A percentile compares a stretch with the other conserved stretches of the same genome.
phyloP scores from a whole-genome alignment of 78 protist genomes.

The Dictyostelium capitatum region DNA sequence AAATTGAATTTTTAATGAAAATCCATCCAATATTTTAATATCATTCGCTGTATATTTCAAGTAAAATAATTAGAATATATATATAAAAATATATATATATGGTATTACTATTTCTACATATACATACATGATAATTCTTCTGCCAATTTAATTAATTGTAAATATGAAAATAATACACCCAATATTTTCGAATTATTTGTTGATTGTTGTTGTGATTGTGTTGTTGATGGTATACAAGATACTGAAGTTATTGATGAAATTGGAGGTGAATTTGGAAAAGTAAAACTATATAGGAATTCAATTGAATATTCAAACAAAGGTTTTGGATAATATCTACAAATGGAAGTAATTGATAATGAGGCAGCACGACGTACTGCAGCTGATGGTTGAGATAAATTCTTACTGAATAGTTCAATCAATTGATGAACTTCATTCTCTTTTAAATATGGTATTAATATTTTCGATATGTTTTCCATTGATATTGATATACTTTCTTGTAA shows the following conservation, averaged over 20 bases:
- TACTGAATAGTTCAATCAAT: constrained; percentile 40
- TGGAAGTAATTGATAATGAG: constrained; percentile 42
- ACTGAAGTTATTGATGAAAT: constrained; percentile 6
- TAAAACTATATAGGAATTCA: constrained; percentile 38
- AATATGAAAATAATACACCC: constrained; percentile 59
- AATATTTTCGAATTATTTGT: constrained; percentile 9
- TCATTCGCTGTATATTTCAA: background rate
- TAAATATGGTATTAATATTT: constrained; percentile 49
- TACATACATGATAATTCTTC: constrained; percentile 46
- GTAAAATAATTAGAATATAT: background rate
- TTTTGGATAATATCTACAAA: constrained; percentile 55
- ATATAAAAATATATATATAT: background rate
- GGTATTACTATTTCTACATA: background rate
- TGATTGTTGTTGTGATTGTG: background rate
- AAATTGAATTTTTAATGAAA: constrained; percentile 30
- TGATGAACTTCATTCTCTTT: constrained; percentile 71
- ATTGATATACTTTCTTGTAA: constrained; percentile 61
- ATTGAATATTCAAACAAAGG: constrained; percentile 35
- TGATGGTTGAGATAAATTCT: constrained; percentile 35
- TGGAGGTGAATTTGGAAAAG: constrained; percentile 7
- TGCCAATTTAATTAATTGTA: constrained; percentile 56
- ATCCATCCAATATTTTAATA: constrained; percentile 40
- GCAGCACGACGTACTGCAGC: constrained; percentile 74
- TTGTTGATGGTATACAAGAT: background rate
- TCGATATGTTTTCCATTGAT: constrained; percentile 61